phyloP scores from a whole-genome alignment of 108 stramenopile genomes.

The Asterionellopsis glacialis region DNA sequence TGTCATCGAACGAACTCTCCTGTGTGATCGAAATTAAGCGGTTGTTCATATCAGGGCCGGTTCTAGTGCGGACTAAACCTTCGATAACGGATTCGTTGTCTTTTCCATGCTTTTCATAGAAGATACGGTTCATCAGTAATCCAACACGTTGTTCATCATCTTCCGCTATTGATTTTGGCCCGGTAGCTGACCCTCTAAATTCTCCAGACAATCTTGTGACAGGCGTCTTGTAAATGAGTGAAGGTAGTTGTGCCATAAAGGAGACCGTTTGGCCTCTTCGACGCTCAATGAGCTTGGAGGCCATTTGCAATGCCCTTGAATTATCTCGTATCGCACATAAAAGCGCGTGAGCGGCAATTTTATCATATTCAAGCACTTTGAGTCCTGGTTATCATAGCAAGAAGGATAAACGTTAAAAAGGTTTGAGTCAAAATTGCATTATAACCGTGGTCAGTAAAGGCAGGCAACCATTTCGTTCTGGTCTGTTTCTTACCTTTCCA shows the following conservation, averaged over 20 bases:
- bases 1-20: too few species aligned
- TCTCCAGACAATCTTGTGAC: background rate
- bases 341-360: constrained; percentile 55
- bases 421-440: background rate
- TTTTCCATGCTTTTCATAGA: background rate
- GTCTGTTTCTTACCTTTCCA: constrained; percentile 3
- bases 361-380: constrained; percentile 65
- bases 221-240: background rate
- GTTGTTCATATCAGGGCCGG: background rate
- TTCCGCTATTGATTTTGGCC: background rate
- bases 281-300: constrained; percentile 10
- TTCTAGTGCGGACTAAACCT: background rate
- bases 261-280: constrained; percentile 6
- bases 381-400: background rate
- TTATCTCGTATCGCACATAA: constrained; percentile 15
- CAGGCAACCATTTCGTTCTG: background rate
- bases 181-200: background rate
- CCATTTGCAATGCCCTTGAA: constrained; percentile 1
- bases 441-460: background rate
- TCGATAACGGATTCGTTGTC: background rate
- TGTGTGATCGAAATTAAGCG: too few species aligned
- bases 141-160: background rate
- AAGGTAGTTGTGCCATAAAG: background rate
- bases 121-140: background rate
- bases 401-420: background rate